These are phyloP conservation scores for Pseudocercospora eumusae DNA, from an alignment of 2,329 filamentous ascomycete species.

Conservation along the genomic window DNA sequence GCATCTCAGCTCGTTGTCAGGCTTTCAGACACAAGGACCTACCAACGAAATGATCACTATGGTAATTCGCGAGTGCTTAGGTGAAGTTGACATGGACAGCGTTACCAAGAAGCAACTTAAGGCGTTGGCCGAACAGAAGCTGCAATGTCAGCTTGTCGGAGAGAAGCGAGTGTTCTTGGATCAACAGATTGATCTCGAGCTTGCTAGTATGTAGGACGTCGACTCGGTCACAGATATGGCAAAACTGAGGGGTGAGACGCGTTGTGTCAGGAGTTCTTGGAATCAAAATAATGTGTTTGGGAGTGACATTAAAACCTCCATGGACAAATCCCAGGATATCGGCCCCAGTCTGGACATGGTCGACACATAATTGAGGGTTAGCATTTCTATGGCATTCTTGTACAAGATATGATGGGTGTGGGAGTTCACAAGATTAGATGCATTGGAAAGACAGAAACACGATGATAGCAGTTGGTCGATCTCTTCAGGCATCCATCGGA, in stretches of 20 bases:
- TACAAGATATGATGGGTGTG: conserved; percentile 3
- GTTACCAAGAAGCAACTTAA: conserved; percentile 93
- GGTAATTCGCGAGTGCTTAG: conserved; percentile 77
- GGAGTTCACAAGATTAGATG: background rate
- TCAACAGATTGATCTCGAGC: conserved; percentile 85
- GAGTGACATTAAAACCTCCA: background rate
- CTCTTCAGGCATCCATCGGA: background rate
- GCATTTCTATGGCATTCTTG: conserved; percentile 8
- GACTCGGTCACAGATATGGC: background rate
- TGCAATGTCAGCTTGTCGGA: conserved; percentile 84
- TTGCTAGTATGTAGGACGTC: conserved; percentile 55
- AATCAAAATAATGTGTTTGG: background rate
- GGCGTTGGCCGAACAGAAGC: conserved; percentile 85
- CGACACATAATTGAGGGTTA: background rate
- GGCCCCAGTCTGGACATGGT: background rate
- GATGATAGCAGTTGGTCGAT: conserved; percentile 4
- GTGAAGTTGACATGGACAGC: conserved; percentile 90
- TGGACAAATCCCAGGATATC: background rate
- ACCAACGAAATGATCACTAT: conserved; percentile 80
- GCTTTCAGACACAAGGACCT: conserved; percentile 67
- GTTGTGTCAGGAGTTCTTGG: conserved; percentile 5
- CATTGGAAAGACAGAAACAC: background rate
- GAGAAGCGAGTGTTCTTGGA: conserved; percentile 90
- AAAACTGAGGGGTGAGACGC: background rate
- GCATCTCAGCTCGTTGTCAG: conserved; percentile 45